These are phyloP conservation scores for Fimicolochytrium jonesii DNA, from an alignment of 192 early-diverging fungal species.

Conservation along the genomic window DNA sequence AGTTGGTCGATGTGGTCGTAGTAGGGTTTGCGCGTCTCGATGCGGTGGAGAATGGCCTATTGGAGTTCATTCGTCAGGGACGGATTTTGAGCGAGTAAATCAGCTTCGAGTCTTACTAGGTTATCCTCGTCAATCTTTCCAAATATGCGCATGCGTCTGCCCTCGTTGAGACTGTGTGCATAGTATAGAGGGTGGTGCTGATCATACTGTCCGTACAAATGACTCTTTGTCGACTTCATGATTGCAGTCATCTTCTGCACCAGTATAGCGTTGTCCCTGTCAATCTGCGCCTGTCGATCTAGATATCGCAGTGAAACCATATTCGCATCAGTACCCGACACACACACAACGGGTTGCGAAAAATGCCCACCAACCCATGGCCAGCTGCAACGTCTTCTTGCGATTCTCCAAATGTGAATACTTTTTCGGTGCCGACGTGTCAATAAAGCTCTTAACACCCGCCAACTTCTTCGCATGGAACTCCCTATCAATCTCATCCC, in stretches of 20 bases:
- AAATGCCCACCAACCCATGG: conserved; percentile 36
- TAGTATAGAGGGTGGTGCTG: conserved; percentile 3
- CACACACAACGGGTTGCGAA: background rate
- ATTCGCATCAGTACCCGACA: background rate
- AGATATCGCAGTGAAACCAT: too few relatives aligned
- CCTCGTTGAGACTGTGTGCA: conserved; percentile 10
- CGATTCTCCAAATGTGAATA: conserved; percentile 40
- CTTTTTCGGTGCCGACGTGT: conserved; percentile 35
- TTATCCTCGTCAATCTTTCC: conserved; percentile 35
- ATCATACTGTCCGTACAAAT: conserved; percentile 3
- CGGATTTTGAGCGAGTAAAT: background rate
- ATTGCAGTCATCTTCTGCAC: conserved; percentile 36
- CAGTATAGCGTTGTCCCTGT: conserved; percentile 42
- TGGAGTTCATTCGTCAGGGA: background rate
- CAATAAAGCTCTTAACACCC: conserved; percentile 29
- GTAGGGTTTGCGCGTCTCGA: conserved; percentile 36
- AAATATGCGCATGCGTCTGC: conserved; percentile 6
- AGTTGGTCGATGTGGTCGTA: conserved; percentile 32
- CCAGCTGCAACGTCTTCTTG: conserved; percentile 42
- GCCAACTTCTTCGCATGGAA: conserved; percentile 31
- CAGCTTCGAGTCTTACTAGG: background rate
- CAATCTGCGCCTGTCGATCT: conserved; percentile 44
- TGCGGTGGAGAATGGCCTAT: conserved; percentile 36
- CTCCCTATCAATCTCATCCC: conserved; percentile 30
- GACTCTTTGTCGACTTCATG: conserved; percentile 29